phyloP scores from a whole-genome alignment of 1,284 basidiomycete genomes.

The Fomitopsis betulina region DNA sequence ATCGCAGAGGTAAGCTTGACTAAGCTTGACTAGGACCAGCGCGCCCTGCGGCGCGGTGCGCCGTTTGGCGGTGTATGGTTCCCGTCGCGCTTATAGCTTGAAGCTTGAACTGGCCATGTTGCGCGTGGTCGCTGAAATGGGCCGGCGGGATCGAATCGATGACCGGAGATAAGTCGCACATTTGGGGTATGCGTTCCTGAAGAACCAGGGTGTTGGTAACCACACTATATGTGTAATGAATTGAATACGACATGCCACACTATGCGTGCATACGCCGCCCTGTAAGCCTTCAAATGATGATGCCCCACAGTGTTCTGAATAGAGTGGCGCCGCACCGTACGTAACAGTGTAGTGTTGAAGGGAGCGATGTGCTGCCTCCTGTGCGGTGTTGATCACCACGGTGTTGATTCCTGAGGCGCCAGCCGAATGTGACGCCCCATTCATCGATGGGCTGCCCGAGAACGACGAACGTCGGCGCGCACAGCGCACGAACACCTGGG shows the following conservation, averaged over 20 bases:
- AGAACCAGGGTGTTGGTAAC: background rate
- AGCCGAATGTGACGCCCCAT: background rate
- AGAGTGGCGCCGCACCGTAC: background rate
- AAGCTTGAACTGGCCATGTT: background rate
- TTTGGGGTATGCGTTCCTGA: background rate
- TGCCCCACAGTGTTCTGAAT: background rate
- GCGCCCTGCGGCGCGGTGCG: background rate
- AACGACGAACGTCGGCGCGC: background rate
- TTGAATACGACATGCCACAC: background rate
- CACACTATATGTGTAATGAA: background rate
- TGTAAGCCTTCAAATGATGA: background rate
- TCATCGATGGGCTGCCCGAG: background rate
- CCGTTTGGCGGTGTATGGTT: background rate
- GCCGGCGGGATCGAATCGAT: constrained; percentile 2
- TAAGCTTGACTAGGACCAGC: background rate
- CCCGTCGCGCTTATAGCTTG: background rate
- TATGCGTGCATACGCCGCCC: background rate
- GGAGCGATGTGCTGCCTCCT: background rate
- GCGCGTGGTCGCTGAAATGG: background rate
- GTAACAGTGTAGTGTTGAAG: background rate
- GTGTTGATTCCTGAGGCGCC: background rate
- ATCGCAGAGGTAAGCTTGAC: background rate
- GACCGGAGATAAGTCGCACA: background rate
- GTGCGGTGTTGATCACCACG: background rate
- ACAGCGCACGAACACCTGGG: background rate